Evolutionary conservation across 75 land plant genomes (phyloP), one percentile per base, ranked within the genome.

Genomic region (Cunninghamia lanceolata): DNA sequence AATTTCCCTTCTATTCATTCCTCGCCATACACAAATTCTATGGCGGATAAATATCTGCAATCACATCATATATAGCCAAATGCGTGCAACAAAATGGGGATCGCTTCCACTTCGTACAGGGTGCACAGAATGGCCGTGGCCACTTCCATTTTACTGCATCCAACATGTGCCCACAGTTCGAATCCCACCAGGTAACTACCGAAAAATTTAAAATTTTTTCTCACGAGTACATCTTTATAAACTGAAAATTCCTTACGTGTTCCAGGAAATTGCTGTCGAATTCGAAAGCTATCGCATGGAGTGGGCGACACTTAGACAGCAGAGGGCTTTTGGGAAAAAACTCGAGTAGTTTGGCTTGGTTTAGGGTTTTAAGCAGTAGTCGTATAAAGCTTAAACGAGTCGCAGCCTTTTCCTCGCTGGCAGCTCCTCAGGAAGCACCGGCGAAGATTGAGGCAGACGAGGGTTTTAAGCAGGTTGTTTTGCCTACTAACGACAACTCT

Each of bases 401-500:
- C 53, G 47, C 84, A 59, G 39, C 89, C 9, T 85, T 88, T 77
- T 84, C 89, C 50, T 86, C 89, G 9, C 80, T 88, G 40, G 88
- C 89, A 66, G 88, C 85, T 66, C 52, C 83, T 59, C 88, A 88
- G 82, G 89, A 86, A 82, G 87, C 89, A 16, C 83, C 83, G 3
- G 16, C 84, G 15, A 79, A 82, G 21, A 81, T 63, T 14, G 73
- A 87, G 42, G 83, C 84, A 30, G 89, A 82, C 53, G 88, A 86
- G 7, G 88, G 66, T 28, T 39, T 82, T 38, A 80, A 43, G 50
- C 50, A 68, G 53, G 50, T 95, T 40, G 85, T 92, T 15, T 89
- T 97, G 36, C 99, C 99, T 39, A 95, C 97, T 25, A 97, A 97
- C 76, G 95, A 94, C 13, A 92, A 93, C 9, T 95, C 96, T 25